phyloP scores from a whole-genome alignment of 2,329 filamentous ascomycete genomes.

The Periconia sp. region DNA sequence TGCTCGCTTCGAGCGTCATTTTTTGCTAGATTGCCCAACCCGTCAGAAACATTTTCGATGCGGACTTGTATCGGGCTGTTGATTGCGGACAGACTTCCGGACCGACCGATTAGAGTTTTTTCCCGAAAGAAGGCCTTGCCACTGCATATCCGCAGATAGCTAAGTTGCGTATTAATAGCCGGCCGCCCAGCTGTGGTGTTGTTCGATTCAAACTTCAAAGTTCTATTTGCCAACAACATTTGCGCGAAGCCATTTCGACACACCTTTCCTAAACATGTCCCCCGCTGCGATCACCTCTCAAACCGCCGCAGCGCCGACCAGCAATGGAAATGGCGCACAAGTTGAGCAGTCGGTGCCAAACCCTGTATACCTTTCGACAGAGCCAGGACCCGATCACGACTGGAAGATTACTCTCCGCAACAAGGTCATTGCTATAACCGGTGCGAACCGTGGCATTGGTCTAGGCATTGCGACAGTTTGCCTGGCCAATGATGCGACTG shows the following conservation, averaged over 20 bases:
- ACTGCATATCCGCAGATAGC: neutral
- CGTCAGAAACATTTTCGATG: neutral
- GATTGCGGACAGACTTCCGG: no score
- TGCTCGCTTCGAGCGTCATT: conserved; percentile 19
- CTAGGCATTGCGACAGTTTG: conserved; percentile 56
- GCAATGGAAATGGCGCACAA: conserved; percentile 16
- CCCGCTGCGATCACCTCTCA: conserved; percentile 33
- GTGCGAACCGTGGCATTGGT: conserved; percentile 46
- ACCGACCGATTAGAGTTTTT: neutral
- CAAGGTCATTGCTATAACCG: conserved; percentile 48
- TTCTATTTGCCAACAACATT: no score
- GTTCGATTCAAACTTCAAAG: neutral
- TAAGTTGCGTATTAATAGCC: conserved; percentile 12
- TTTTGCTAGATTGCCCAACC: neutral
- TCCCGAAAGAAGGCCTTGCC: neutral
- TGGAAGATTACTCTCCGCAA: conserved; percentile 54
- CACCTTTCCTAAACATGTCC: conserved; percentile 30
- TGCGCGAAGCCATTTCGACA: conserved; percentile 16
- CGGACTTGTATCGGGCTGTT: no score
- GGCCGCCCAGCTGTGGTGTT: neutral
- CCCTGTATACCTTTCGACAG: conserved; percentile 48
- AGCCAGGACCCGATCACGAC: conserved; percentile 52
- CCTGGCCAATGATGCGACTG: conserved; percentile 54
- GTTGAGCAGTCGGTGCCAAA: conserved; percentile 33
- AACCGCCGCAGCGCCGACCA: conserved; percentile 18